These are phyloP conservation scores for Capsicum baccatum DNA, from an alignment of 257 asterid genomes.

Conservation along the genomic window DNA sequence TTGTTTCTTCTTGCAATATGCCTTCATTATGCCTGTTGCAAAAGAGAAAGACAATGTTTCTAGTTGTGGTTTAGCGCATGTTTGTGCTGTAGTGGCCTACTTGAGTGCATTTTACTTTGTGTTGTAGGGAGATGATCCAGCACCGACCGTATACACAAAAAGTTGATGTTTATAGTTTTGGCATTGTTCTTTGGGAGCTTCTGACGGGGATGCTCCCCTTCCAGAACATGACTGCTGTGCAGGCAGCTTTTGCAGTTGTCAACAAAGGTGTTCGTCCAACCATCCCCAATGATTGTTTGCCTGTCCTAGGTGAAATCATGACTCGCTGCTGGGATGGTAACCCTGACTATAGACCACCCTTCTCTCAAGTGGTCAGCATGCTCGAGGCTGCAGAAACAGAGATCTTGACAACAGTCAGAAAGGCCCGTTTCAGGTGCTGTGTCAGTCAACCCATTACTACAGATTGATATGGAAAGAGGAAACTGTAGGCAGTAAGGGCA, in stretches of 20 bases:
- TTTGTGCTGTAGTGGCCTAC: not conserved
- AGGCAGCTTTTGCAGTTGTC: constrained; percentile 97
- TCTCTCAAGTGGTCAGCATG: constrained; percentile 83
- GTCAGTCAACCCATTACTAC: constrained; percentile 82
- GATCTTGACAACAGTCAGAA: constrained; percentile 84
- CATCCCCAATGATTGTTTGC: constrained; percentile 79
- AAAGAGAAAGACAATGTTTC: not conserved
- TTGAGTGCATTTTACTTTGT: constrained; percentile 30
- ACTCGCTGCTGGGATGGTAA: constrained; percentile 91
- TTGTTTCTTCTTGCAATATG: not conserved
- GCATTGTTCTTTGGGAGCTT: constrained; percentile 97
- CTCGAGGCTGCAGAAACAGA: constrained; percentile 91
- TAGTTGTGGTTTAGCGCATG: constrained; percentile 22
- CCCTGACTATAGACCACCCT: constrained; percentile 88
- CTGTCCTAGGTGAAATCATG: constrained; percentile 82
- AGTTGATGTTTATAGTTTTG: constrained; percentile 96
- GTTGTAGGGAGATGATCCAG: constrained; percentile 98
- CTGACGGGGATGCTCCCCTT: constrained; percentile 97
- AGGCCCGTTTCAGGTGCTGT: constrained; percentile 99
- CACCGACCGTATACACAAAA: constrained; percentile 96
- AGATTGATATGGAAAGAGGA: constrained; percentile 52
- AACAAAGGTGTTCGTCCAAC: constrained; percentile 93
- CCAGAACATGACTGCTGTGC: constrained; percentile 97
- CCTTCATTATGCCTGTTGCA: not conserved
- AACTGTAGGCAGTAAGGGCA: constrained; percentile 36